A percentile compares a stretch with the other conserved stretches of the same genome.
Conservation (phyloP, 1,284 basidiomycete genomes). For the Malassezia equina region DNA sequence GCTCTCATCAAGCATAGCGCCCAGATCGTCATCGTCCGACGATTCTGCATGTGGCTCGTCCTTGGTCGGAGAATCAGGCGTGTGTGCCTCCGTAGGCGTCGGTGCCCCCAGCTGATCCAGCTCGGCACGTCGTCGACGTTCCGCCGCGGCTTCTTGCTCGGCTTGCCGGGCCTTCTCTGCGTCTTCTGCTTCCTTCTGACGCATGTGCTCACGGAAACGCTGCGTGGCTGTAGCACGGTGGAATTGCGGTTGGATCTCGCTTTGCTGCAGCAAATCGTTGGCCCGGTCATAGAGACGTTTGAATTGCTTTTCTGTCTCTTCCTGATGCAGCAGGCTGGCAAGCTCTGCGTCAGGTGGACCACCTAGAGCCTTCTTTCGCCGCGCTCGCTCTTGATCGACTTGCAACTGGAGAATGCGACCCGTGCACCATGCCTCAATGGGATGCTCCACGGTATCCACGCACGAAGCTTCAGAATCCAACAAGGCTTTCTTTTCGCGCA, state of each 20-base stretch:
- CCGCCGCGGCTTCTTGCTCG: conserved; percentile 20
- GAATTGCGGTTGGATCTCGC: conserved; percentile 32
- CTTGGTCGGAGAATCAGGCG: neutral
- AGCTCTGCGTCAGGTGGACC: conserved; percentile 10
- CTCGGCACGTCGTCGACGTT: neutral
- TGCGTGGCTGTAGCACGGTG: conserved; percentile 26
- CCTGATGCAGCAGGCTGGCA: conserved; percentile 14
- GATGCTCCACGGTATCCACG: conserved; percentile 35
- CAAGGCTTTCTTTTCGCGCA: conserved; percentile 16
- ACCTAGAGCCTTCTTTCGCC: conserved; percentile 29
- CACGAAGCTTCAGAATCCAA: conserved; percentile 20
- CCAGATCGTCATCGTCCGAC: neutral
- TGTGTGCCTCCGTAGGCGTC: neutral
- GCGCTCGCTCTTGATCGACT: conserved; percentile 32
- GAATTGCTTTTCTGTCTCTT: conserved; percentile 17
- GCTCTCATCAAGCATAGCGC: neutral
- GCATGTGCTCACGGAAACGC: conserved; percentile 27
- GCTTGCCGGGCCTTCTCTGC: conserved; percentile 38
- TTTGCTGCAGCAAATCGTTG: conserved; percentile 31
- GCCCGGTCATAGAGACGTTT: conserved; percentile 23
- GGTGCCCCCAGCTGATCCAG: neutral
- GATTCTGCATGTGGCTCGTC: neutral
- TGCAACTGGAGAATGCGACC: conserved; percentile 30
- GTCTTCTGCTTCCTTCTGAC: conserved; percentile 22
- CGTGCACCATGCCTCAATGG: conserved; percentile 29